Base-by-base conservation (phyloP, 2,329 filamentous ascomycete species). In the Ascomycota sp. region DNA sequence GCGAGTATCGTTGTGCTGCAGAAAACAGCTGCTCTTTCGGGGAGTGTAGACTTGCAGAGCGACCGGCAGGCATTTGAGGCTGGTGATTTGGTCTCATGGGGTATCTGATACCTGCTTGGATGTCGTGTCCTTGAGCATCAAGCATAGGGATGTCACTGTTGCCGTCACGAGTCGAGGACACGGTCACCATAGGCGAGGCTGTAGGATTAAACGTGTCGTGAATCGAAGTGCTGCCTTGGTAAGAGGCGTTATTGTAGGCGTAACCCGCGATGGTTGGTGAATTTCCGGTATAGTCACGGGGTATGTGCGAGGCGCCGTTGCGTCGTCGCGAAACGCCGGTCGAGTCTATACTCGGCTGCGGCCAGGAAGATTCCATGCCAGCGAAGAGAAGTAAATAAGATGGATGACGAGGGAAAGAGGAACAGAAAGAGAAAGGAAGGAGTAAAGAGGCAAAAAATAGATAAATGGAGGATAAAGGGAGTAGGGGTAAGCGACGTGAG, bases 1-100 rank as follows among this genome's bases (percentile, higher is more conserved):
- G 89, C 28, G 86, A 95, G 56, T 95, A 95, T 47, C 85, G 73
- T 51, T 91, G 80, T 35, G 83, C 80, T 33, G 82, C 81, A 30
- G 80, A 65, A 26, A 82, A 89, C 34, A 79, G 73, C 45, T 39
- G 40, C 29, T 74, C 52, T 32, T 50, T 73, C 30, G 75, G 59
- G 28, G 76, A 78, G 50, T 86, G 76, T 42, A 82, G 69, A 36
- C 69, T 81, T 35, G 71, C 42, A 25, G 57, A 39, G 39, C 54
- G 54, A 39, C 56, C 49, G 32, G 53, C 53, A 20, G 66, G 70
- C 35, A 69, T 61, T 41, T 86, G 73, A 44, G 82, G 71, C 48
- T 82, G 75, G 47, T 83, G 77, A 51, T 71, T 71, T 26, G 80
- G 71, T 40, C 80, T 72, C 55, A 82, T 71, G 35, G 79, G 69